Percentiles rank a stretch among this genome's conserved stretches.
Conservation (phyloP, 192 early-diverging fungal genomes). For the Cladochytrium replicatum region DNA sequence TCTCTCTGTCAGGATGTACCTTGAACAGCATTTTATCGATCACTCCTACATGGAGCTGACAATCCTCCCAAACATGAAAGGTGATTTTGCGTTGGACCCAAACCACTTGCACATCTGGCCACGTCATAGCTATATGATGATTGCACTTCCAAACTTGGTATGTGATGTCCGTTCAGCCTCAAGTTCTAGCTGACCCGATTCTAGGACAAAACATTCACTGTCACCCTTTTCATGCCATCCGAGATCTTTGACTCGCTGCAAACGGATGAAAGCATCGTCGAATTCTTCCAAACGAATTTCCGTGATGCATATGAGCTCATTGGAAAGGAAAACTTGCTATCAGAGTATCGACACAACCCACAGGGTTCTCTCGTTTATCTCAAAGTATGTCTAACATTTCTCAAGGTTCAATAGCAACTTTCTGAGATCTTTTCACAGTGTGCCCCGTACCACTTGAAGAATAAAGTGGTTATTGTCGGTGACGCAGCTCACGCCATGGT, state of each 20-base stretch:
- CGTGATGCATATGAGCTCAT: constrained; percentile 68
- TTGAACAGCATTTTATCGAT: constrained; percentile 80
- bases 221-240: constrained; percentile 95
- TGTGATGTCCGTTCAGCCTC: constrained; percentile 6
- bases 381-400: constrained; percentile 59
- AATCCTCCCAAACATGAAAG: constrained; percentile 57
- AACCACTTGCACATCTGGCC: constrained; percentile 98
- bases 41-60: constrained; percentile 87
- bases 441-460: constrained; percentile 75
- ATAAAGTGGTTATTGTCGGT: constrained; percentile 70
- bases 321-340: constrained; percentile 55
- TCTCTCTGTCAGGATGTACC: constrained; percentile 75
- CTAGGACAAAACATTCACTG: constrained; percentile 86
- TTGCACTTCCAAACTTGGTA: constrained; percentile 88
- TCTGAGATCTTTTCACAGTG: constrained; percentile 27
- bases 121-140: constrained; percentile 91
- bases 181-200: background rate
- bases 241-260: constrained; percentile 64
- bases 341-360: constrained; percentile 75
- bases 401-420: no score
- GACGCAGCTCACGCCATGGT: constrained; percentile 99
- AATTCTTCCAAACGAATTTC: constrained; percentile 69
- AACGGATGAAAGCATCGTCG: constrained; percentile 46
- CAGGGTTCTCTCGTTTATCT: constrained; percentile 75
- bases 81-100: constrained; percentile 76